Evolutionary conservation across 1,139 yeast species (phyloP), one percentile per base, ranked within the genome.

Genomic region (Blastobotrys malaysiensis): DNA sequence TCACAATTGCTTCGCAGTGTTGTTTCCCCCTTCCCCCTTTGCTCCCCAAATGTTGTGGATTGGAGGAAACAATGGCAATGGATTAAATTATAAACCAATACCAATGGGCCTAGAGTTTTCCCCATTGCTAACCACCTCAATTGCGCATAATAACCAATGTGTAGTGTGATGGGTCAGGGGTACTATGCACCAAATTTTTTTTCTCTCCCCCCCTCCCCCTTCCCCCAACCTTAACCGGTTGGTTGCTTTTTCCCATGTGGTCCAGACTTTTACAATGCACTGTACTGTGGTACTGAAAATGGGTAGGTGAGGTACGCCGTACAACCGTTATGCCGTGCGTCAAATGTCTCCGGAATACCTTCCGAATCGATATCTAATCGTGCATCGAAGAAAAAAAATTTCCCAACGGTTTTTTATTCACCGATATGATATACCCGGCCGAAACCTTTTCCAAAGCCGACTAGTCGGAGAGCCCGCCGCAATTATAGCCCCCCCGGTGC

Each of bases 301-400:
- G n/a, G n/a, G n/a, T n/a, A n/a, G n/a, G n/a, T n/a, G n/a, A n/a
- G 2, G 11, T 13, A 3, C 39, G 39, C 39, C 39, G 39, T 31
- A 16, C 39, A 31, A 31, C 39, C 39, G 39, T 31, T 31, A 13
- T 31, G 39, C 39, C 39, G 39, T 31, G 39, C 39, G 39, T 31
- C 39, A 31, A 31, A 31, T 31, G 39, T 31, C 39, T 31, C 16
- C 16, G 39, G 39, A 31, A 31, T 31, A 31, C 39, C 7, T 31
- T 31, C 39, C 39, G 39, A 31, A 31, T 31, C 39, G 11, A 31
- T n/a, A 31, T 16, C 39, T 31, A 31, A 31, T 31, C 39, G 39
- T 31, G 26, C n/a, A 20, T 48, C 44, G 43, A 31, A 20, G 19
- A 44, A 24, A 50, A n/a, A 49, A 50, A 27, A 24, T 31, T 11